Percentiles rank a stretch among this genome's conserved stretches.
phyloP scores from a whole-genome alignment of 768 basidiomycete genomes.

The Suillus subalutaceus region DNA sequence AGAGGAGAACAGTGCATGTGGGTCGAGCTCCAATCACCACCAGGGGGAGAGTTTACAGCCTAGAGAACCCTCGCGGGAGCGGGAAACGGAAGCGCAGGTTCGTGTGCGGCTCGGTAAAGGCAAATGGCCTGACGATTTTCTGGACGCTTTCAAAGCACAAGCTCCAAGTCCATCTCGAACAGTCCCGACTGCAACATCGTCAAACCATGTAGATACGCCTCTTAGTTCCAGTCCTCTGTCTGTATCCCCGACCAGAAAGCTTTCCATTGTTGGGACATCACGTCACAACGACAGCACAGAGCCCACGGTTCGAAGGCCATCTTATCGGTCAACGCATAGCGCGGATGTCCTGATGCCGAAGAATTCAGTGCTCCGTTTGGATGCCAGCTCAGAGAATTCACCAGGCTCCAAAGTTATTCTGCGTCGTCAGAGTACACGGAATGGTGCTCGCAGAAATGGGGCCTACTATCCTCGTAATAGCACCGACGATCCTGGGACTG shows the following conservation, averaged over 20 bases:
- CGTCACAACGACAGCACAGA: constrained; percentile 52
- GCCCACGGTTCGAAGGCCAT: constrained; percentile 53
- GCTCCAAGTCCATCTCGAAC: constrained; percentile 35
- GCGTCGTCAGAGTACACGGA: constrained; percentile 62
- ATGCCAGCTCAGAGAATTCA: constrained; percentile 60
- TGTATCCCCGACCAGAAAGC: constrained; percentile 55
- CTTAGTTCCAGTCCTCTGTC: constrained; percentile 38
- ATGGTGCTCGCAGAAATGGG: constrained; percentile 47
- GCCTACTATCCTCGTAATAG: constrained; percentile 46
- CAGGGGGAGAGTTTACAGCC: constrained; percentile 21
- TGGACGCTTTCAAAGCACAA: constrained; percentile 53
- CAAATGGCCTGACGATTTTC: constrained; percentile 83
- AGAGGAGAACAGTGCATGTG: constrained; percentile 54
- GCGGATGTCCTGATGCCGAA: constrained; percentile 60
- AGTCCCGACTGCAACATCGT: constrained; percentile 23
- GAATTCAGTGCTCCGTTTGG: constrained; percentile 50
- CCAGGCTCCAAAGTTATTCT: constrained; percentile 49
- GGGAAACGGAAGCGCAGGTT: constrained; percentile 32
- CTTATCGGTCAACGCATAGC: constrained; percentile 66
- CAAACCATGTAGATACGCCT: constrained; percentile 21
- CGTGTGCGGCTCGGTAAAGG: constrained; percentile 70
- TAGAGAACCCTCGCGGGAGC: constrained; percentile 25
- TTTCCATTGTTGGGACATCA: constrained; percentile 52
- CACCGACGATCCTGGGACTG: constrained; percentile 36
- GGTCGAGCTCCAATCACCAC: constrained; percentile 45